These are phyloP conservation scores for Tulasnella sp. DNA, from an alignment of 768 basidiomycete species.

Conservation along the genomic window DNA sequence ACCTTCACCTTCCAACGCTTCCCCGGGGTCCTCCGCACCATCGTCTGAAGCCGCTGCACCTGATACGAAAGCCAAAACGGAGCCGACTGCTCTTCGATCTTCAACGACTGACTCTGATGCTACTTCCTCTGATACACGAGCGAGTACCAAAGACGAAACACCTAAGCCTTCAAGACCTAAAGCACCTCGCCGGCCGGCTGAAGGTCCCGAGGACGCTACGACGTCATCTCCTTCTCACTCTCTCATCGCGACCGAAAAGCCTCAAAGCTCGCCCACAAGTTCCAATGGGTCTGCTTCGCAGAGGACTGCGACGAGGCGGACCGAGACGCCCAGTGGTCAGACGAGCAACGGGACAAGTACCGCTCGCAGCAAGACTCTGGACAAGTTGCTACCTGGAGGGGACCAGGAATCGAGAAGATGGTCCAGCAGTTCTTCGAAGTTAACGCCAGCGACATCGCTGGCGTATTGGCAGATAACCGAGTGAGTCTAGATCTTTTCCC, in stretches of 20 bases:
- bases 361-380: neutral
- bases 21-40: constrained; percentile 14
- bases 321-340: neutral
- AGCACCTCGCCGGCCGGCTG: neutral
- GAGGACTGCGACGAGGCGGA: neutral
- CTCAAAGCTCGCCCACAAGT: neutral
- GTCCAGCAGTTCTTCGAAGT: constrained; percentile 16
- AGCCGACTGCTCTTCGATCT: constrained; percentile 22
- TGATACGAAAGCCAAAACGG: constrained; percentile 19
- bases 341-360: constrained; percentile 4
- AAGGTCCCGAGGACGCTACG: neutral
- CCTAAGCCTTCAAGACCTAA: neutral
- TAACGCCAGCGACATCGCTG: constrained; percentile 59
- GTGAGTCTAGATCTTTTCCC: constrained; percentile 36
- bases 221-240: neutral
- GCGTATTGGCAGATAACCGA: constrained; percentile 75
- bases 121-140: neutral
- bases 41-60: neutral
- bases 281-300: neutral
- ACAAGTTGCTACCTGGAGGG: constrained; percentile 5
- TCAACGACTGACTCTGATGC: constrained; percentile 2
- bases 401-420: constrained; percentile 19
- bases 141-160: neutral
- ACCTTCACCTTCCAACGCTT: neutral
- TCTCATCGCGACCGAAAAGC: constrained; percentile 8